These are phyloP conservation scores for Venturiaceae sp. DNA, from an alignment of 2,329 filamentous ascomycete species.

Conservation along the genomic window DNA sequence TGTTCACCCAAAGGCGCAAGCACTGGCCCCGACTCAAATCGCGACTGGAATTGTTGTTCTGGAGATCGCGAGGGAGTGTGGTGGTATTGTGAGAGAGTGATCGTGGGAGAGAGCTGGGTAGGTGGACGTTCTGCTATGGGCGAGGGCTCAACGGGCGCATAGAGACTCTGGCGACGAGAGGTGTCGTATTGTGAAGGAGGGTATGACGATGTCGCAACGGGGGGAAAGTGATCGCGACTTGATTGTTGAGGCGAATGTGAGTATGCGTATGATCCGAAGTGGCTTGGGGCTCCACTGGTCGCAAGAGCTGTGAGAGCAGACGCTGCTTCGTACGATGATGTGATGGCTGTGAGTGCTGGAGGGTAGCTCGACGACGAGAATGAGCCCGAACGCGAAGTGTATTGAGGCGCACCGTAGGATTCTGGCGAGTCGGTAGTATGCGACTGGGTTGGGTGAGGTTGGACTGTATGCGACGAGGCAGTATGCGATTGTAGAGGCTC, in stretches of 20 bases:
- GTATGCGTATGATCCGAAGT: conserved; percentile 6
- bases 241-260: conserved; percentile 4
- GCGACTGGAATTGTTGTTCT: conserved; percentile 16
- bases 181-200: conserved; percentile 13
- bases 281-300: conserved; percentile 14
- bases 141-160: conserved; percentile 28
- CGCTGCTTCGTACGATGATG: conserved; percentile 3
- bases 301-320: conserved; percentile 15
- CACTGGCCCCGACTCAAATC: conserved; percentile 4
- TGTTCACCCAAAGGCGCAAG: conserved; percentile 4
- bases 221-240: conserved; percentile 14
- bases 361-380: background rate
- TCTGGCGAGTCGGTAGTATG: background rate
- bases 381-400: background rate
- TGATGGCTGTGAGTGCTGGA: conserved; percentile 17
- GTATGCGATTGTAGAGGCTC: conserved; percentile 3
- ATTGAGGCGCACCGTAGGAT: background rate
- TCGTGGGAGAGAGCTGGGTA: conserved; percentile 30
- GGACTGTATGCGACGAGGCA: conserved; percentile 1
- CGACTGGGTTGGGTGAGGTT: background rate
- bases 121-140: conserved; percentile 20
- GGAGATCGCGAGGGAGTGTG: conserved; percentile 35
- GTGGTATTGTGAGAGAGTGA: conserved; percentile 33
- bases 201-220: conserved; percentile 15
- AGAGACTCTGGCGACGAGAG: conserved; percentile 24